Conservation (phyloP, 345 rosid genomes). For the Isatis tinctoria region DNA sequence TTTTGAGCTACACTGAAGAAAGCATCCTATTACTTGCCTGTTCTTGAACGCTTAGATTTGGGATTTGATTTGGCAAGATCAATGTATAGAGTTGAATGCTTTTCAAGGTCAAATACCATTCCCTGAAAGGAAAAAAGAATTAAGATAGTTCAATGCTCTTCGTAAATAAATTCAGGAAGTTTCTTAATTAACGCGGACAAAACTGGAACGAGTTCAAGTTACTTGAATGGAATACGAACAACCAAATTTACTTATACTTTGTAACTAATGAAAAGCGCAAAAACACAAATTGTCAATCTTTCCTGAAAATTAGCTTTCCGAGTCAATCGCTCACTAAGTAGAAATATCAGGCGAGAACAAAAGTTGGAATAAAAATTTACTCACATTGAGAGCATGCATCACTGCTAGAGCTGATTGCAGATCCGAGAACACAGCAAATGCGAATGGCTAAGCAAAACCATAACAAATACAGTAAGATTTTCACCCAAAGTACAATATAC, state of each 20-base stretch:
- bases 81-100: constrained; percentile 67
- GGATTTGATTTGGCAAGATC: constrained; percentile 94
- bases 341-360: neutral
- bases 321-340: too few species aligned
- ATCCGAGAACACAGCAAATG: constrained; percentile 75
- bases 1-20: neutral
- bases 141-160: neutral
- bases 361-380: constrained; percentile 13
- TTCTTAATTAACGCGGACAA: neutral
- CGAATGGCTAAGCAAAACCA: constrained; percentile 57
- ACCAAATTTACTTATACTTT: neutral
- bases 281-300: neutral
- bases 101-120: constrained; percentile 89
- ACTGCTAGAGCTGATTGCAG: constrained; percentile 73
- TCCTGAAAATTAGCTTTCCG: neutral
- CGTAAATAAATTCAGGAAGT: neutral
- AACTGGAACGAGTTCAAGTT: neutral
- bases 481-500: neutral
- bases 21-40: constrained; percentile 39
- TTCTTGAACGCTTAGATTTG: constrained; percentile 72
- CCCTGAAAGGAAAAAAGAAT: constrained; percentile 40
- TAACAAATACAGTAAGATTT: neutral
- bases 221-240: neutral
- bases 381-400: constrained; percentile 77
- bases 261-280: neutral